These are phyloP conservation scores for Periconia digitata DNA, from an alignment of 2,329 filamentous ascomycete species.

Conservation along the genomic window DNA sequence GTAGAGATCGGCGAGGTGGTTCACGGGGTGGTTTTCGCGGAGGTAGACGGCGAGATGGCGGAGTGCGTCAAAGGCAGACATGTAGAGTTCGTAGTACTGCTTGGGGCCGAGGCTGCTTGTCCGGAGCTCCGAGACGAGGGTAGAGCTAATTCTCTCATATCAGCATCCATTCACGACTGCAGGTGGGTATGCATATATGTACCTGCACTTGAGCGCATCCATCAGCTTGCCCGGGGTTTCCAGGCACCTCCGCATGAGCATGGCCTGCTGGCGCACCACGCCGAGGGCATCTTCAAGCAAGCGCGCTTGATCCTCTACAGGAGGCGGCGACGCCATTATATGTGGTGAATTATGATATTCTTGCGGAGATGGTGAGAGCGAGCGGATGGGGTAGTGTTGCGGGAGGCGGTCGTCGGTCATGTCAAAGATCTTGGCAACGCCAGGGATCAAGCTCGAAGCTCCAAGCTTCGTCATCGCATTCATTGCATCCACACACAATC, in stretches of 20 bases:
- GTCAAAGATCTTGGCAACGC: slow-evolving; percentile 21
- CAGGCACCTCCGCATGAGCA: slow-evolving; percentile 95
- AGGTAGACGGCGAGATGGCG: slow-evolving; percentile 96
- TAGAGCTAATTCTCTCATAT: slow-evolving; percentile 67
- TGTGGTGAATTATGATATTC: slow-evolving; percentile 20
- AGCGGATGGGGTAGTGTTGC: slow-evolving; percentile 14
- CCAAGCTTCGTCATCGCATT: slow-evolving; percentile 25
- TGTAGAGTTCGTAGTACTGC: slow-evolving; percentile 99
- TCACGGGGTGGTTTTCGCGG: slow-evolving; percentile 94
- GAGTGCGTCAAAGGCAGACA: slow-evolving; percentile 97
- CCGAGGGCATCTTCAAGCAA: slow-evolving; percentile 96
- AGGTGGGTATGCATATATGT: slow-evolving; percentile 40
- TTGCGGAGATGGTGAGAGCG: slow-evolving; percentile 19
- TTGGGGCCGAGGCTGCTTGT: slow-evolving; percentile 98
- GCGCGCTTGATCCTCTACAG: slow-evolving; percentile 67
- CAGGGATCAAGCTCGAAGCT: slow-evolving; percentile 26
- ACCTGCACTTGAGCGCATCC: slow-evolving; percentile 99
- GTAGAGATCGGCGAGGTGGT: slow-evolving; percentile 96
- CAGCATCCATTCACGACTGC: slow-evolving; percentile 2
- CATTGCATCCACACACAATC: not conserved
- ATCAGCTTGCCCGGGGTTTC: slow-evolving; percentile 98
- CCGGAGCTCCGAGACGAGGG: slow-evolving; percentile 94
- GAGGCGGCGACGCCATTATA: slow-evolving; percentile 51
- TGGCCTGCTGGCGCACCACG: slow-evolving; percentile 95
- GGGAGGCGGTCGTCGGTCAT: slow-evolving; percentile 1